Conservation (phyloP, 208 protist genomes). For the Naegleria fowleri region DNA sequence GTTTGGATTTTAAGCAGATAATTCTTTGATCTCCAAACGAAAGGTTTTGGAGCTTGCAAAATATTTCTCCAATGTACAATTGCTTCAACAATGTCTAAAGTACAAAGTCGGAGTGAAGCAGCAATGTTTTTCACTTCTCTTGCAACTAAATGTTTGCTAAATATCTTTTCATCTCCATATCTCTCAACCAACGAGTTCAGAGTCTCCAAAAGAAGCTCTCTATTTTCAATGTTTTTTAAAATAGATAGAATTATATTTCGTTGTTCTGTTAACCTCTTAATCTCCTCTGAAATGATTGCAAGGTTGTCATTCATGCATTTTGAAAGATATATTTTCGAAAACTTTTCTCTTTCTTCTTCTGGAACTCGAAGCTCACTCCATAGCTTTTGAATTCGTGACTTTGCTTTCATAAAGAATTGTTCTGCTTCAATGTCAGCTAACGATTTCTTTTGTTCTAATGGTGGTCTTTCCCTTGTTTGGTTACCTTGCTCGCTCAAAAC, state of each 20-base stretch:
- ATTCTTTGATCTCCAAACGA: conserved; percentile 18
- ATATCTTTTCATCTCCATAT: neutral
- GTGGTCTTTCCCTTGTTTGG: neutral
- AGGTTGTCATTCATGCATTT: neutral
- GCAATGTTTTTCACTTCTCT: conserved; percentile 16
- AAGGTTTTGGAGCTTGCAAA: neutral
- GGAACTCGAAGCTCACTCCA: neutral
- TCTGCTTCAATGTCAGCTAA: neutral
- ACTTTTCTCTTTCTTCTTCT: neutral
- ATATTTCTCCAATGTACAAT: neutral
- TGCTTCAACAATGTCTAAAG: conserved; percentile 2
- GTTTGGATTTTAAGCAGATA: conserved; percentile 20
- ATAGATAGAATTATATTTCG: neutral
- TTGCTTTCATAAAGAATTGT: neutral
- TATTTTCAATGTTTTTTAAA: neutral
- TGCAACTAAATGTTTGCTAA: conserved; percentile 2
- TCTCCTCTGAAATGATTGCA: neutral
- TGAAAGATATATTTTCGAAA: neutral
- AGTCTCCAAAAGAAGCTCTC: neutral
- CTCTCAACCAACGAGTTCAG: neutral
- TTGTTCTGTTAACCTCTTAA: conserved; percentile 21
- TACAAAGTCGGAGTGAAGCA: neutral
- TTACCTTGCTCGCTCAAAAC: neutral
- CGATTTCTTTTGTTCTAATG: neutral
- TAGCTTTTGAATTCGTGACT: neutral